A percentile compares a stretch with the other conserved stretches of the same genome.
Evolutionary conservation across 495 filamentous ascomycete genomes (phyloP).

Genomic region (Hyaloscypha bicolor): DNA sequence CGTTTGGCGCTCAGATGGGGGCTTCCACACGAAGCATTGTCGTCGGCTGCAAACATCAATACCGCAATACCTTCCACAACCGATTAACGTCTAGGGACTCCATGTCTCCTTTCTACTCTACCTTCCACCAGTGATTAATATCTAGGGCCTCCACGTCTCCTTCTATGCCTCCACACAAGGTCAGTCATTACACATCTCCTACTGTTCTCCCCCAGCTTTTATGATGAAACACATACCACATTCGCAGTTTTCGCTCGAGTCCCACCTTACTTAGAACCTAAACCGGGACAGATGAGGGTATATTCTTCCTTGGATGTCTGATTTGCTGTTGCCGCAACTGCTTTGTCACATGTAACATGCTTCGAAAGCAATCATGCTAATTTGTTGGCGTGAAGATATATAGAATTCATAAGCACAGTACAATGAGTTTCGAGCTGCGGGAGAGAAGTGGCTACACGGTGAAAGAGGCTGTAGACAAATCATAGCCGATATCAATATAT

Average conservation of each 20-base stretch:
- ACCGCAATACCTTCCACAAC: not conserved
- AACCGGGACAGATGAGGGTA: slow-evolving; percentile 55
- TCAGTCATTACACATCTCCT: slow-evolving; percentile 19
- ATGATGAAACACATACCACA: slow-evolving; percentile 62
- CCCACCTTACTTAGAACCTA: slow-evolving; percentile 53
- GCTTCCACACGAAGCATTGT: not conserved
- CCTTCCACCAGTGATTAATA: not conserved
- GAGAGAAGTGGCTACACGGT: too few relatives aligned
- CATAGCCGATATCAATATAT: too few relatives aligned
- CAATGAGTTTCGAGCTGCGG: too few relatives aligned
- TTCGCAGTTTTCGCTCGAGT: slow-evolving; percentile 74
- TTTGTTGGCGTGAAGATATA: not conserved
- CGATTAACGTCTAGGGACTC: not conserved
- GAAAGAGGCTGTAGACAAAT: too few relatives aligned
- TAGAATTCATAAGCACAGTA: not conserved
- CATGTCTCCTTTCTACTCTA: not conserved
- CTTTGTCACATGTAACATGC: not conserved
- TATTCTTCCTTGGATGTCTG: slow-evolving; percentile 70
- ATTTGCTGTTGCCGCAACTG: slow-evolving; percentile 28
- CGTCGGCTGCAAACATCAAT: not conserved
- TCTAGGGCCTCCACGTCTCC: not conserved
- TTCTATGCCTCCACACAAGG: slow-evolving; percentile 1
- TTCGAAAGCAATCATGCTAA: not conserved
- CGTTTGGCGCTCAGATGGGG: not conserved
- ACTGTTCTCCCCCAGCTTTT: slow-evolving; percentile 32